Conservation (phyloP, 108 stramenopile species). For the Cylindrotheca closterium region DNA sequence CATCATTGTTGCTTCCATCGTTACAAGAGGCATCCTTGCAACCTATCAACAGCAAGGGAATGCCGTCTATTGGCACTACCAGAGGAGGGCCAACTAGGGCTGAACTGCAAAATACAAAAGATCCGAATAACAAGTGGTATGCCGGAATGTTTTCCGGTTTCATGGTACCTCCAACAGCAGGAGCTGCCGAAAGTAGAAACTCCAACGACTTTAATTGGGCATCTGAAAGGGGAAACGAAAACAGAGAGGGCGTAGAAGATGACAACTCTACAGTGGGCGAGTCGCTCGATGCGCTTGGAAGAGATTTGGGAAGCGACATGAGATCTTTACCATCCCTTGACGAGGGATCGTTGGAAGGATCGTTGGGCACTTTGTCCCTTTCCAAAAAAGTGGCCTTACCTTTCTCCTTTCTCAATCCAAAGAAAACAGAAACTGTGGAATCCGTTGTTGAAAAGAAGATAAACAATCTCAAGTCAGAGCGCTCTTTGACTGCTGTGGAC, state of each 20-base stretch:
- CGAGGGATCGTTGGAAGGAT: slow-evolving; percentile 23
- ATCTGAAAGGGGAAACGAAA: background rate
- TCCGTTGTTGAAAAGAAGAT: slow-evolving; percentile 41
- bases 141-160: slow-evolving; percentile 30
- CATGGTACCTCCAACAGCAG: slow-evolving; percentile 7
- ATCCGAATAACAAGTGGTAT: slow-evolving; percentile 19
- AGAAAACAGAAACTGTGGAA: slow-evolving; percentile 29
- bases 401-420: background rate
- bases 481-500: slow-evolving; percentile 7
- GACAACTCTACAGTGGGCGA: slow-evolving; percentile 21
- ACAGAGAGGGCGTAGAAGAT: slow-evolving; percentile 32
- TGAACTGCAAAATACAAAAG: background rate
- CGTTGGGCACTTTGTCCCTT: slow-evolving; percentile 11
- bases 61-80: too few species aligned
- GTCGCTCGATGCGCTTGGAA: slow-evolving; percentile 26
- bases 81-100: too few species aligned
- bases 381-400: slow-evolving; percentile 2
- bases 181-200: slow-evolving; percentile 21
- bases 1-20: too few species aligned
- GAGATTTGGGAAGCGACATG: slow-evolving; percentile 30
- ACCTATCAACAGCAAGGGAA: too few species aligned
- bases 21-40: too few species aligned
- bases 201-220: background rate
- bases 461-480: slow-evolving; percentile 33
- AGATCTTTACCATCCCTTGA: slow-evolving; percentile 30